Conservation (phyloP, 2,329 filamentous ascomycete genomes). For the Epichloe uncinata region DNA sequence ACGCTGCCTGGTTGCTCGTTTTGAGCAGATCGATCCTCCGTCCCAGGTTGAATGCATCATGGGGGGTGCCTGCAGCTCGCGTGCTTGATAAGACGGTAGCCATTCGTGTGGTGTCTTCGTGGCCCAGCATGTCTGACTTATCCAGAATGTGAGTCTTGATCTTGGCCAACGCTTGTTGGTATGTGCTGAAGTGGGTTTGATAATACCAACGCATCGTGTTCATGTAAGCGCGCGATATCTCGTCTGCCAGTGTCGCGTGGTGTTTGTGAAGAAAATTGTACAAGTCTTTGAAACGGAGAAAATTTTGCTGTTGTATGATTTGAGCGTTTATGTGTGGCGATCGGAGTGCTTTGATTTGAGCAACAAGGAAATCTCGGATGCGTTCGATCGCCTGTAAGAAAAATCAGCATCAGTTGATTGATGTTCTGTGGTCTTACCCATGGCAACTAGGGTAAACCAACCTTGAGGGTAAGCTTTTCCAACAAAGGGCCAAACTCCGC, state of each 20-base stretch:
- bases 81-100: constrained; percentile 40
- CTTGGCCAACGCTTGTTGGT: constrained; percentile 70
- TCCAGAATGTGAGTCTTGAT: constrained; percentile 74
- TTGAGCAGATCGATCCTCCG: constrained; percentile 73
- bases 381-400: constrained; percentile 62
- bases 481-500: constrained; percentile 77
- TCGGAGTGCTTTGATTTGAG: constrained; percentile 84
- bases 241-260: constrained; percentile 70
- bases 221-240: constrained; percentile 87
- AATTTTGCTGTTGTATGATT: constrained; percentile 86
- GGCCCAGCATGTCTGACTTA: constrained; percentile 68
- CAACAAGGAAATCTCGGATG: constrained; percentile 86
- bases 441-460: constrained; percentile 17
- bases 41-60: constrained; percentile 83
- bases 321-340: constrained; percentile 96
- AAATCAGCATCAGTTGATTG: constrained; percentile 1
- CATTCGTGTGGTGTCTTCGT: constrained; percentile 59
- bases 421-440: not conserved
- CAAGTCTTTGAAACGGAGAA: constrained; percentile 77
- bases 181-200: constrained; percentile 76
- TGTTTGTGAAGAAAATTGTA: constrained; percentile 75
- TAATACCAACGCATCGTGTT: constrained; percentile 99
- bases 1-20: constrained; percentile 56
- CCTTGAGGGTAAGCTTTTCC: constrained; percentile 71
- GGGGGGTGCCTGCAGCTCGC: constrained; percentile 39